A percentile compares a stretch with the other conserved stretches of the same genome.
Conservation (phyloP, 1,284 basidiomycete species). For the Trametes pubescens region DNA sequence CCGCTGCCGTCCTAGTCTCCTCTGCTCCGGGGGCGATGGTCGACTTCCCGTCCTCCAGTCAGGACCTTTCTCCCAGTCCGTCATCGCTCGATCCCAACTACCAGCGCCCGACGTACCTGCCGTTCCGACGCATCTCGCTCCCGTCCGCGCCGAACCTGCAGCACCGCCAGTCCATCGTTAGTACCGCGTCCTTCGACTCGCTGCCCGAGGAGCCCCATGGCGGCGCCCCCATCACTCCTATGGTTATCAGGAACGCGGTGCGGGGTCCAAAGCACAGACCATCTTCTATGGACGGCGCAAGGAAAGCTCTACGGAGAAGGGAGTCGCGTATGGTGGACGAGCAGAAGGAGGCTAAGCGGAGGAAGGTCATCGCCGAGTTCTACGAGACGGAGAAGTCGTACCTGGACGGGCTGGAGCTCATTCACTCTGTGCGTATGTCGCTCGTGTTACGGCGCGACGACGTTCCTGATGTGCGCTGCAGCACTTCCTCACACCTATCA, state of each 20-base stretch:
- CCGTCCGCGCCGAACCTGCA: slow-evolving; percentile 64
- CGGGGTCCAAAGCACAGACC: slow-evolving; percentile 34
- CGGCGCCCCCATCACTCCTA: slow-evolving; percentile 32
- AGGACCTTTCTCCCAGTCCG: slow-evolving; percentile 30
- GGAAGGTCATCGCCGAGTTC: slow-evolving; percentile 75
- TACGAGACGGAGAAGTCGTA: slow-evolving; percentile 84
- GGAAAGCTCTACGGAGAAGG: slow-evolving; percentile 39
- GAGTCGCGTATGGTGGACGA: slow-evolving; percentile 45
- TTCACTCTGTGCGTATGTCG: slow-evolving; percentile 70
- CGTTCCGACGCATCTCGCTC: slow-evolving; percentile 80
- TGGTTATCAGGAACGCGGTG: slow-evolving; percentile 35
- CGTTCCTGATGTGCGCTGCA: slow-evolving; percentile 40
- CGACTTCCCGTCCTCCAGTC: slow-evolving; percentile 43
- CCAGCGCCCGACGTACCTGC: slow-evolving; percentile 56
- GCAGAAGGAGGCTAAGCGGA: slow-evolving; percentile 49
- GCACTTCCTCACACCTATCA: slow-evolving; percentile 83
- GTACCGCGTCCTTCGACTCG: slow-evolving; percentile 74
- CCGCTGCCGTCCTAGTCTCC: slow-evolving; percentile 22
- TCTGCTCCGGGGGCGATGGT: slow-evolving; percentile 38
- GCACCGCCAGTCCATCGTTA: slow-evolving; percentile 70
- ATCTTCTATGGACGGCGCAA: slow-evolving; percentile 42
- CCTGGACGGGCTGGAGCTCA: slow-evolving; percentile 79
- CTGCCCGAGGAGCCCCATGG: slow-evolving; percentile 56
- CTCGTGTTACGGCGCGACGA: not conserved
- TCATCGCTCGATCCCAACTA: slow-evolving; percentile 34